Conservation (phyloP, 73 alveolate genomes). For the Paramecium biaurelia region DNA sequence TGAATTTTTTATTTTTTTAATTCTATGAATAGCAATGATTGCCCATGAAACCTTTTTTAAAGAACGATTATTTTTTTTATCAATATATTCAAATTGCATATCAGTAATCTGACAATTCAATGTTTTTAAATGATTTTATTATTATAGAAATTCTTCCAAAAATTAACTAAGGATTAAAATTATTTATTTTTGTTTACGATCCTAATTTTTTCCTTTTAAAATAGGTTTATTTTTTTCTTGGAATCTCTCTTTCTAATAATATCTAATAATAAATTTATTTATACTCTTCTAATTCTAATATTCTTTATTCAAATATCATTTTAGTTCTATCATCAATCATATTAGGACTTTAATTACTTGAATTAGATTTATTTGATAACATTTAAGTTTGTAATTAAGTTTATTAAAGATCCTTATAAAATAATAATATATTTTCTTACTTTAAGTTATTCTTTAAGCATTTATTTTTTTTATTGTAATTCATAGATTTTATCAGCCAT, state of each 20-base stretch:
- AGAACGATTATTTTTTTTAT: background rate
- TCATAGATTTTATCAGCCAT: background rate
- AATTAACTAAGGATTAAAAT: background rate
- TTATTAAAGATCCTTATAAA: background rate
- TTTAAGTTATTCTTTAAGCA: background rate
- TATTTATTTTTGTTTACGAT: background rate
- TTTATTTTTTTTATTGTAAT: background rate
- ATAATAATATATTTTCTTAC: background rate
- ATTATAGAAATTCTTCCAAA: slow-evolving; percentile 8
- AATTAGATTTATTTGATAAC: background rate
- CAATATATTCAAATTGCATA: background rate
- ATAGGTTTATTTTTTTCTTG: background rate
- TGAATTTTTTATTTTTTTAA: background rate
- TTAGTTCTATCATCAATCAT: background rate
- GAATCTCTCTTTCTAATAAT: background rate
- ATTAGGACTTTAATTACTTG: background rate
- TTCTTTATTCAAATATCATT: slow-evolving; percentile 29
- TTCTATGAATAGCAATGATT: background rate
- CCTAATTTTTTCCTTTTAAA: no score
- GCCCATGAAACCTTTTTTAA: background rate
- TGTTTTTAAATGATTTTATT: background rate
- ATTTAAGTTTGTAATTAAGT: background rate
- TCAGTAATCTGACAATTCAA: background rate
- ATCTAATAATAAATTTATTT: background rate
- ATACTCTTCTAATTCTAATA: slow-evolving; percentile 28